Base-by-base conservation (phyloP, 176 grass and related monocot genomes). In the Tuctoria greenei region DNA sequence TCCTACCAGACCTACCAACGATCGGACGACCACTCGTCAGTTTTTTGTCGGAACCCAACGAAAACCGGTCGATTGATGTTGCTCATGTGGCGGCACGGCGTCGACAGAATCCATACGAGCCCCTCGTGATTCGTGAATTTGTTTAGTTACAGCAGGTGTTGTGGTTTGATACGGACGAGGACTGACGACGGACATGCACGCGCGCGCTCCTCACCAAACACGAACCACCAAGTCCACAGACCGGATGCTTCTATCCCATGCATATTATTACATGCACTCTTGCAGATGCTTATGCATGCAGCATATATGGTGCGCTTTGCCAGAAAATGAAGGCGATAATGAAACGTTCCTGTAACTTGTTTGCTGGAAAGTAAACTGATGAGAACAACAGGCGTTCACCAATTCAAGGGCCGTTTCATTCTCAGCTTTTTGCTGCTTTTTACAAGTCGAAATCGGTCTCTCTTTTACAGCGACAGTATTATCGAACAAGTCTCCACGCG, bases 121-220 rank as follows among this genome's bases (percentile, higher is more conserved):
- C 28, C 1, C 10, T 56, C 39, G n/a, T n/a, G n/a, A n/a, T n/a
- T 9, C 16, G 10, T 34, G 8, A 34, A 34, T 27, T 61, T 47
- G 26, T 25, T 45, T 69, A 61, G 45, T 50, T 26, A 17, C 4
- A n/a, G n/a, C 26, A 26, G 41, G n/a, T n/a, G n/a, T n/a, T 62
- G 31, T 31, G 31, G 31, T 37, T 36, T 40, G 34, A 27, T 43
- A 67, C 23, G 59, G 45, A 26, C 47, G 56, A 75, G 57, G 41
- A 62, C 25, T 7, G 31, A 31, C n/a, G n/a, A n/a, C n/a, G n/a
- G n/a, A n/a, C 52, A 59, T 11, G 6, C 45, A 55, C 7, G 23
- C 44, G 35, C 58, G 26, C 18, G 51, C 20, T 10, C 51, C 79
- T 65, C 69, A 82, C 69, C 69, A 73, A 73, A 82, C 69, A 54